Evolutionary conservation across 768 basidiomycete species (phyloP).

Genomic region (Pholiota molesta): DNA sequence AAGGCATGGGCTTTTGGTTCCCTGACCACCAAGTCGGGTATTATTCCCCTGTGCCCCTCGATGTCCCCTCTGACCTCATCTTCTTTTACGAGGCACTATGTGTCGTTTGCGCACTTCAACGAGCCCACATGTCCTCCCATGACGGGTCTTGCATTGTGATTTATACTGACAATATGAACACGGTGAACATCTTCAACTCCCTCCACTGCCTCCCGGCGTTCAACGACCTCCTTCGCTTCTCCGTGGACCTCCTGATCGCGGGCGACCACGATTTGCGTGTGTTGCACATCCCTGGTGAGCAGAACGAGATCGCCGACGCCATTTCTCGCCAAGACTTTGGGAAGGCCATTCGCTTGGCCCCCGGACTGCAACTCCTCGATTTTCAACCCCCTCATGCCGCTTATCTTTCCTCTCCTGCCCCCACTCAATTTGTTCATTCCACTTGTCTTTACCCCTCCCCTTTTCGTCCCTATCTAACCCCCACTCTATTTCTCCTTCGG

Average conservation of each 20-base stretch:
- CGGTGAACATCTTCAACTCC: conserved; percentile 35
- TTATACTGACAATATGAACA: conserved; percentile 34
- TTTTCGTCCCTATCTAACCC: too few relatives aligned
- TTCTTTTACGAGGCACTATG: conserved; percentile 30
- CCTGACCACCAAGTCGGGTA: conserved; percentile 24
- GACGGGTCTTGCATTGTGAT: conserved; percentile 22
- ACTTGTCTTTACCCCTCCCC: too few relatives aligned
- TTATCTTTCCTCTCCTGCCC: too few relatives aligned
- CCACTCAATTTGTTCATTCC: too few relatives aligned
- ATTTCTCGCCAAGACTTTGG: conserved; percentile 24
- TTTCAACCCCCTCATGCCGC: too few relatives aligned
- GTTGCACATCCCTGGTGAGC: conserved; percentile 25
- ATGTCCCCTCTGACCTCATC: conserved; percentile 13
- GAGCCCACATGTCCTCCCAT: neutral
- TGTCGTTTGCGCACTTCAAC: conserved; percentile 18
- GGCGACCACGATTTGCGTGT: conserved; percentile 21
- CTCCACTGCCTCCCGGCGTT: conserved; percentile 17
- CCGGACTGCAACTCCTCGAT: too few relatives aligned
- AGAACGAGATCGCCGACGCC: conserved; percentile 34
- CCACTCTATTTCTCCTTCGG: too few relatives aligned
- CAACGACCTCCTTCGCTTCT: conserved; percentile 26
- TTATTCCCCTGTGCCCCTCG: conserved; percentile 11
- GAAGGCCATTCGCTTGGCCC: too few relatives aligned
- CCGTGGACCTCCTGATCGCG: conserved; percentile 18
- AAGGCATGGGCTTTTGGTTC: conserved; percentile 33